Base-by-base conservation (phyloP, 192 early-diverging fungal species). In the Globomyces pollinis-pini region DNA sequence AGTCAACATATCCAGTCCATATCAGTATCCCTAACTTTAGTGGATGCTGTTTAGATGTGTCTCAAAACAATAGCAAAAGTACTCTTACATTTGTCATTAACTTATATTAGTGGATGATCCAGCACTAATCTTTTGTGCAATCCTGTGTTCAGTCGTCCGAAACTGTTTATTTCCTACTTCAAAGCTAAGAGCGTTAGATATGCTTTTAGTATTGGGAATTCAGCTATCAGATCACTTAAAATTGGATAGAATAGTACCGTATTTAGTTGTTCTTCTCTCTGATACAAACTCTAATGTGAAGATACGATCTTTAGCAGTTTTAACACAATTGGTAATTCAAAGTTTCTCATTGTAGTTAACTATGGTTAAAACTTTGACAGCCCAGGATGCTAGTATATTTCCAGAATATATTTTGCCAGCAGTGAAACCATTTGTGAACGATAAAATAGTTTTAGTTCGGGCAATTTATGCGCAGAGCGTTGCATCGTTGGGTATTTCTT, bases 321-420 rank as follows among this genome's bases (percentile, higher is more conserved):
- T 91, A 20, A 80, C 86, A 1, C 78, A 89, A 63, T 59, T 91
- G 66, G 86, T 91, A 70, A 31, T 68, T 75, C n/a, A 13, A 16
- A 12, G 5, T 42, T 42, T 12, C 11, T 42, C n/a, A n/a, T n/a
- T n/a, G 3, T 42, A 42, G 41, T 18, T 42, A 5, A 16, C 41
- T 42, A 84, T 79, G 45, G 80, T 95, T 24, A 80, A 87, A 28
- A 80, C 75, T 1, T 75, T 95, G 16, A 85, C 90, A 28, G 79
- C 88, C 0, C 80, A 83, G 35, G 90, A 95, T 64, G 87, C 85
- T 32, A 84, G 82, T 13, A 85, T 97, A 9, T 97, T 95, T 53
- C 87, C 86, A 28, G 94, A 95, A 58, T 95, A 93, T 58, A 80
- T 97, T 21, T 68, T 92, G 12, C 91, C 91, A 7, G 75, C 77